phyloP scores from a whole-genome alignment of 768 basidiomycete genomes.

The Suillus bovinus region DNA sequence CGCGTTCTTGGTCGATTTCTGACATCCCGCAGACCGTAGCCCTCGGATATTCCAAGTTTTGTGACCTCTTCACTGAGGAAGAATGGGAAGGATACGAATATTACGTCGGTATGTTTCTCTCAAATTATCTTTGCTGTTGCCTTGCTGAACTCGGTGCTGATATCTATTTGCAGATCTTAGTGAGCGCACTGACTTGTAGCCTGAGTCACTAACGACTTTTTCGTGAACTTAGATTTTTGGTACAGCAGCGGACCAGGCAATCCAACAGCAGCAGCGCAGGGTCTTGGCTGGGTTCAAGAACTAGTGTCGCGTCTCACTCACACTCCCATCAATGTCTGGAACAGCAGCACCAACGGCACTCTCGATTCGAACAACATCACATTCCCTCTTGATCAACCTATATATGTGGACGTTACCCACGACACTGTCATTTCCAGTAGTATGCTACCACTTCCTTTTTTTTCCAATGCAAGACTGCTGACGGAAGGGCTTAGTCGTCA shows the following conservation, averaged over 20 bases:
- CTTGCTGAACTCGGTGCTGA: neutral
- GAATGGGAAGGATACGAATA: constrained; percentile 56
- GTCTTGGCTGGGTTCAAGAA: constrained; percentile 44
- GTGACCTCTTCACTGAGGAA: constrained; percentile 48
- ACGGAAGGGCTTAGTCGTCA: constrained; percentile 29
- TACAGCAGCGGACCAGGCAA: constrained; percentile 44
- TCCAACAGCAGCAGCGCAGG: constrained; percentile 39
- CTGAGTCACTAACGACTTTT: neutral
- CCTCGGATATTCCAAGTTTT: constrained; percentile 51
- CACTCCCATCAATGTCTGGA: constrained; percentile 37
- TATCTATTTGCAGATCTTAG: constrained; percentile 2
- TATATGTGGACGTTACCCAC: constrained; percentile 49
- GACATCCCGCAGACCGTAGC: constrained; percentile 40
- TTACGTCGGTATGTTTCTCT: constrained; percentile 27
- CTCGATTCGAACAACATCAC: constrained; percentile 40
- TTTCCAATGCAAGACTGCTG: neutral
- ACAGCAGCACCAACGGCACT: constrained; percentile 48
- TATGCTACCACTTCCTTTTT: constrained; percentile 15
- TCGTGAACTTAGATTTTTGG: constrained; percentile 24
- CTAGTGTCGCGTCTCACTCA: constrained; percentile 43
- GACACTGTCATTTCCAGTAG: constrained; percentile 45
- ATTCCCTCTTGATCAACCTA: constrained; percentile 37
- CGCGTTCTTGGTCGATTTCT: neutral
- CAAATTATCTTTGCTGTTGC: neutral
- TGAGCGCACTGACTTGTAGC: constrained; percentile 9